Evolutionary conservation across 306 rosid genomes (phyloP).

Genomic region (Prunus armeniaca): DNA sequence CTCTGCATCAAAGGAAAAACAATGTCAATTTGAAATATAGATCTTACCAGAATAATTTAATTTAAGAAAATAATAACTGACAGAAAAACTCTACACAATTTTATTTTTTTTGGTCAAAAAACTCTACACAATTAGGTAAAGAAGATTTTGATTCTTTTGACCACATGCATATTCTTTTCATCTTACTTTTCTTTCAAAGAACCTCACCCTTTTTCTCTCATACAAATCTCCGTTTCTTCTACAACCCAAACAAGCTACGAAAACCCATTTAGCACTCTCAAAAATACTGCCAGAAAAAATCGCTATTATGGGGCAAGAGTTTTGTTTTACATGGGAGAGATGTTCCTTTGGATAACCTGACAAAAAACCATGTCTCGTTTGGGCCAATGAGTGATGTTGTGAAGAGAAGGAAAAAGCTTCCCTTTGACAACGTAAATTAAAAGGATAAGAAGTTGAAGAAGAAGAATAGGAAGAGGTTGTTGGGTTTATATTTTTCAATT

Average conservation of each 20-base stretch:
- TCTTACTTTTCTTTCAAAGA: too few relatives aligned
- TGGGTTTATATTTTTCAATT: too few relatives aligned
- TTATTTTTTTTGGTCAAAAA: too few relatives aligned
- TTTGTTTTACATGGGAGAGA: slow-evolving; percentile 33
- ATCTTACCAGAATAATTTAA: neutral
- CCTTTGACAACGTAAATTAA: slow-evolving; percentile 78
- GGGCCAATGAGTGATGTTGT: slow-evolving; percentile 63
- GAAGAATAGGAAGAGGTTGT: too few relatives aligned
- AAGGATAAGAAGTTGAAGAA: slow-evolving; percentile 75
- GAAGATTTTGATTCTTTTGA: too few relatives aligned
- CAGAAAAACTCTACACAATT: too few relatives aligned
- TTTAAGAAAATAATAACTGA: too few relatives aligned
- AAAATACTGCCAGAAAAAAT: slow-evolving; percentile 29
- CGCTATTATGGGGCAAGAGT: slow-evolving; percentile 48
- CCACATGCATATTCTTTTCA: too few relatives aligned
- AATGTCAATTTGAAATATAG: neutral
- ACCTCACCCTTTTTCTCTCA: slow-evolving; percentile 37
- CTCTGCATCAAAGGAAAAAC: slow-evolving; percentile 57
- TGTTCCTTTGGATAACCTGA: slow-evolving; percentile 18
- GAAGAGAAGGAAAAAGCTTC: slow-evolving; percentile 79
- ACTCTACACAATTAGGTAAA: too few relatives aligned
- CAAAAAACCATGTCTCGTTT: slow-evolving; percentile 21
- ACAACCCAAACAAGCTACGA: slow-evolving; percentile 29
- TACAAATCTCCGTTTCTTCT: slow-evolving; percentile 29
- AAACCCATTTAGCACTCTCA: slow-evolving; percentile 30